phyloP scores from a whole-genome alignment of 495 filamentous ascomycete genomes.

The Amniculicola lignicola region DNA sequence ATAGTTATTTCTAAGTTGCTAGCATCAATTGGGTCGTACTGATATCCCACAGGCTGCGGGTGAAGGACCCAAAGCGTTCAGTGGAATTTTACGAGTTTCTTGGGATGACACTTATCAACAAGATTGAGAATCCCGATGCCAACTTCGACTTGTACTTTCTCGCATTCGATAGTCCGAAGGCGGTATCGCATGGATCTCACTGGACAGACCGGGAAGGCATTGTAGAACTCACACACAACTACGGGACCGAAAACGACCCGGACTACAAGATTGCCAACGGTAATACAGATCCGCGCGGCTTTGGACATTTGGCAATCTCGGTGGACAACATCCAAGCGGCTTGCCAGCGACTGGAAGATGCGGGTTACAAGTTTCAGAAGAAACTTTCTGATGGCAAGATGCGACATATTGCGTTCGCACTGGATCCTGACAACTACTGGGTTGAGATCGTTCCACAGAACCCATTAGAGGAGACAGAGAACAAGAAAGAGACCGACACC shows the following conservation, averaged over 20 bases:
- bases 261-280: constrained; percentile 82
- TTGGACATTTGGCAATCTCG: constrained; percentile 83
- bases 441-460: constrained; percentile 46
- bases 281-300: constrained; percentile 83
- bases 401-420: constrained; percentile 83
- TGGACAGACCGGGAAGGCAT: constrained; percentile 84
- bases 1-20: not conserved
- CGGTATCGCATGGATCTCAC: constrained; percentile 58
- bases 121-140: constrained; percentile 68
- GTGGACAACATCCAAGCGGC: constrained; percentile 90
- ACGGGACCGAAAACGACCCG: constrained; percentile 86
- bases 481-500: constrained; percentile 53
- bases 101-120: constrained; percentile 78
- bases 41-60: constrained; percentile 65
- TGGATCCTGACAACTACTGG: constrained; percentile 93
- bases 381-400: constrained; percentile 83
- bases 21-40: not conserved
- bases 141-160: constrained; percentile 92
- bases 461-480: constrained; percentile 50
- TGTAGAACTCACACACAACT: constrained; percentile 94
- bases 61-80: constrained; percentile 90
- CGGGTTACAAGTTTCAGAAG: constrained; percentile 92
- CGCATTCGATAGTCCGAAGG: constrained; percentile 64
- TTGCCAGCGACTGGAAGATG: constrained; percentile 82
- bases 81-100: constrained; percentile 95